These are phyloP conservation scores for Pythium phragmiticola DNA, from an alignment of 352 stramenopile species.

Conservation along the genomic window DNA sequence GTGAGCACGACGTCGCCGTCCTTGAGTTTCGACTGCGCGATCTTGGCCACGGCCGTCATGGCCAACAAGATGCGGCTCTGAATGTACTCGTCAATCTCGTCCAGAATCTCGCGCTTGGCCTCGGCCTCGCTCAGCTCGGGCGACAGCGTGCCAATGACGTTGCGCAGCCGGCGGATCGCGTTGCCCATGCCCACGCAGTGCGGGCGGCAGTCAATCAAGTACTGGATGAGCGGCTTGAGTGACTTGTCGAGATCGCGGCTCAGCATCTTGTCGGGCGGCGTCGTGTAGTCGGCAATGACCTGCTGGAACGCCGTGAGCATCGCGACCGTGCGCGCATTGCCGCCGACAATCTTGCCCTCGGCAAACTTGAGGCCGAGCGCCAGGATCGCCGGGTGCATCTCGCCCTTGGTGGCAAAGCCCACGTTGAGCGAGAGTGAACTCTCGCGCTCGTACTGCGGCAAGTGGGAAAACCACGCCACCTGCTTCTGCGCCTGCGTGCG, in stretches of 20 bases:
- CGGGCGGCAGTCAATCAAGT: slow-evolving; percentile 93
- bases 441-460: slow-evolving; percentile 84
- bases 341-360: slow-evolving; percentile 84
- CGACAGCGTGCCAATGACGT: slow-evolving; percentile 85
- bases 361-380: slow-evolving; percentile 92
- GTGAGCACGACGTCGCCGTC: slow-evolving; percentile 94
- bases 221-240: slow-evolving; percentile 93
- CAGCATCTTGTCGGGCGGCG: slow-evolving; percentile 73
- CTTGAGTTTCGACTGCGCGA: slow-evolving; percentile 86
- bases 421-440: slow-evolving; percentile 73
- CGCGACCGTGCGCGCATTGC: slow-evolving; percentile 90
- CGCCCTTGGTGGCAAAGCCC: slow-evolving; percentile 58
- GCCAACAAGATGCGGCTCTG: slow-evolving; percentile 93
- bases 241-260: slow-evolving; percentile 85
- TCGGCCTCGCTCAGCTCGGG: slow-evolving; percentile 86
- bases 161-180: slow-evolving; percentile 90
- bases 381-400: slow-evolving; percentile 90
- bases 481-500: slow-evolving; percentile 80
- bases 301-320: slow-evolving; percentile 93
- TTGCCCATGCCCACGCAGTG: slow-evolving; percentile 96
- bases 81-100: slow-evolving; percentile 94
- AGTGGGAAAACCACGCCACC: slow-evolving; percentile 79
- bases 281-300: slow-evolving; percentile 90
- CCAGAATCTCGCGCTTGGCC: slow-evolving; percentile 79
- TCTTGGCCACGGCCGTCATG: slow-evolving; percentile 87